Percentiles rank a stretch among this genome's conserved stretches.
Conservation (phyloP, 208 protist genomes). For the Leishmania braziliensis region DNA sequence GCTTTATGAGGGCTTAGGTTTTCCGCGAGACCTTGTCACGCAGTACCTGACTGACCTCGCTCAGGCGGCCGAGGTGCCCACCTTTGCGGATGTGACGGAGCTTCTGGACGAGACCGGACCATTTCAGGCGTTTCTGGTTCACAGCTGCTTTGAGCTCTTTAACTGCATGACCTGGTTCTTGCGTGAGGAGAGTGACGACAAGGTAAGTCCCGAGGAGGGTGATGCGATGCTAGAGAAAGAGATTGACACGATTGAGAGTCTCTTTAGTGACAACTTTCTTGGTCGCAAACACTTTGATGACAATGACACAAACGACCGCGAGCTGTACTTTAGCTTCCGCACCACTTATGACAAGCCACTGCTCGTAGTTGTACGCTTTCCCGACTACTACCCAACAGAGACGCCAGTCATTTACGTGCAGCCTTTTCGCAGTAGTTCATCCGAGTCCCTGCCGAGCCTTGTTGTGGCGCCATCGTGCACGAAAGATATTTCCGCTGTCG, state of each 20-base stretch:
- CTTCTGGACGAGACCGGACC: conserved; percentile 59
- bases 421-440: conserved; percentile 29
- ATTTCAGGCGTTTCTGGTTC: conserved; percentile 80
- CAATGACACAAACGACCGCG: conserved; percentile 47
- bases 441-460: conserved; percentile 31
- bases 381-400: conserved; percentile 79
- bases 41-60: conserved; percentile 82
- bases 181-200: conserved; percentile 45
- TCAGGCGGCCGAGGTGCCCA: conserved; percentile 44
- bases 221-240: conserved; percentile 72
- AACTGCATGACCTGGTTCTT: conserved; percentile 80
- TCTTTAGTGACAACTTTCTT: conserved; percentile 80
- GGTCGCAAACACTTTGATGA: conserved; percentile 64
- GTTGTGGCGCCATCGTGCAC: conserved; percentile 56
- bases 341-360: conserved; percentile 53
- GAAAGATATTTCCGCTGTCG: conserved; percentile 55
- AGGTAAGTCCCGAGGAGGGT: conserved; percentile 45
- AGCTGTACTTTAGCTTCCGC: conserved; percentile 74
- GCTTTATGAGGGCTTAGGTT: conserved; percentile 85
- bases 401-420: conserved; percentile 73
- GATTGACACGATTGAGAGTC: conserved; percentile 49
- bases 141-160: conserved; percentile 85
- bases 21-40: conserved; percentile 78
- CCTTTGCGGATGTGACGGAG: conserved; percentile 62
- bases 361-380: conserved; percentile 66